These are phyloP conservation scores for Leptodontidium sp. DNA, from an alignment of 2,329 filamentous ascomycete genomes.

Conservation along the genomic window DNA sequence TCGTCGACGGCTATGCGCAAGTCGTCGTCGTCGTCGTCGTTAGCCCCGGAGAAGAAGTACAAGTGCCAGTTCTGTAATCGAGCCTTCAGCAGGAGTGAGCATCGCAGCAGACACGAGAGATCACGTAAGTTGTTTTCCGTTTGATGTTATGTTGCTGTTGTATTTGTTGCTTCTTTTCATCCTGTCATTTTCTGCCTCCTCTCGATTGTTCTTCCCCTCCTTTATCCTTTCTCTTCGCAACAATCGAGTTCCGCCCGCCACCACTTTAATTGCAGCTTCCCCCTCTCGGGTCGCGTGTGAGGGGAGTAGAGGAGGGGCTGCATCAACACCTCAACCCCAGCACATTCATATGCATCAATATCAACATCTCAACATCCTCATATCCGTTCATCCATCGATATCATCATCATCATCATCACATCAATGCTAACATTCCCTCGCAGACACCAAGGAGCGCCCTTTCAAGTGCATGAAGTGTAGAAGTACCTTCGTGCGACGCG, in stretches of 20 bases:
- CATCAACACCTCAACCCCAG: constrained; percentile 21
- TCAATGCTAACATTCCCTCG: constrained; percentile 28
- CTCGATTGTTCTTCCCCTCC: background rate
- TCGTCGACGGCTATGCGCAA: constrained; percentile 79
- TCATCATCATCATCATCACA: background rate
- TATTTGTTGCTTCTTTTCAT: background rate
- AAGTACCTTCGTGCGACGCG: constrained; percentile 97
- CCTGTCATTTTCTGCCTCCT: background rate
- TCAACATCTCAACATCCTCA: constrained; percentile 17
- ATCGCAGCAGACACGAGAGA: constrained; percentile 94
- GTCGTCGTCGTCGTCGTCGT: constrained; percentile 55
- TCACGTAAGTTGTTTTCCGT: constrained; percentile 78
- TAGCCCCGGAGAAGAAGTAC: constrained; percentile 95
- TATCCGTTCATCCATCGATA: background rate
- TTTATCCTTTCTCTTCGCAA: constrained; percentile 3
- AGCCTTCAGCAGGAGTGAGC: constrained; percentile 96
- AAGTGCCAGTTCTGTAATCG: constrained; percentile 99
- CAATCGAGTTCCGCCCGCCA: constrained; percentile 11
- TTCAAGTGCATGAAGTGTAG: constrained; percentile 99
- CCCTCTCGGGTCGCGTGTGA: constrained; percentile 41
- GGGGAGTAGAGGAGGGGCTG: background rate
- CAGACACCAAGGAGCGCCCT: constrained; percentile 97
- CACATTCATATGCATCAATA: constrained; percentile 11
- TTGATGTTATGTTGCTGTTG: constrained; percentile 15
- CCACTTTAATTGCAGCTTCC: constrained; percentile 24